These are phyloP conservation scores for Vicia faba DNA, from an alignment of 306 rosid genomes.

Conservation along the genomic window DNA sequence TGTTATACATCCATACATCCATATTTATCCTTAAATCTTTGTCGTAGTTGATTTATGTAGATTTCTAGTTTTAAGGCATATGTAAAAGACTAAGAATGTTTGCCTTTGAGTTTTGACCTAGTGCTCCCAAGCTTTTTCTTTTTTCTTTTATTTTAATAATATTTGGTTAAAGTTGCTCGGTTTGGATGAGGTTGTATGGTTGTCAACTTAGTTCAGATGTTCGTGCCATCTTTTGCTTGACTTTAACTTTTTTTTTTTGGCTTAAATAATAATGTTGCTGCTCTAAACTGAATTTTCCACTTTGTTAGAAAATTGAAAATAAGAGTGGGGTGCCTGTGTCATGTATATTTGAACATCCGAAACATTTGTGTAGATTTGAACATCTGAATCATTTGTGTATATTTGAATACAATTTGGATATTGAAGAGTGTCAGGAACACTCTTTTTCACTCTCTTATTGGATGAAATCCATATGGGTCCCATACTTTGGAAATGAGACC, in stretches of 20 bases:
- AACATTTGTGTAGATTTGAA: no score
- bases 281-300: neutral
- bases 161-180: no score
- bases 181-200: no score
- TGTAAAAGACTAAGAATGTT: neutral
- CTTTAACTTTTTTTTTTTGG: no score
- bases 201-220: no score
- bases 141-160: no score
- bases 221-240: no score
- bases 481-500: neutral
- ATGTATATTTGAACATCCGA: no score
- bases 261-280: slow-evolving; percentile 11
- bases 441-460: neutral
- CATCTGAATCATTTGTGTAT: no score
- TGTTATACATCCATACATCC: neutral
- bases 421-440: no score
- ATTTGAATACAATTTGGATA: no score
- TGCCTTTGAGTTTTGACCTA: neutral
- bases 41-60: slow-evolving; percentile 15
- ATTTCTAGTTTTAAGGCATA: slow-evolving; percentile 20
- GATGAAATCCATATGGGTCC: neutral
- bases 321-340: neutral
- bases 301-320: neutral
- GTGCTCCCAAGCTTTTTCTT: no score
- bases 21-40: slow-evolving; percentile 29